Evolutionary conservation across 1,139 yeast species (phyloP), one percentile per base, ranked within the genome.

Genomic region (Suhomyces chickasaworum): DNA sequence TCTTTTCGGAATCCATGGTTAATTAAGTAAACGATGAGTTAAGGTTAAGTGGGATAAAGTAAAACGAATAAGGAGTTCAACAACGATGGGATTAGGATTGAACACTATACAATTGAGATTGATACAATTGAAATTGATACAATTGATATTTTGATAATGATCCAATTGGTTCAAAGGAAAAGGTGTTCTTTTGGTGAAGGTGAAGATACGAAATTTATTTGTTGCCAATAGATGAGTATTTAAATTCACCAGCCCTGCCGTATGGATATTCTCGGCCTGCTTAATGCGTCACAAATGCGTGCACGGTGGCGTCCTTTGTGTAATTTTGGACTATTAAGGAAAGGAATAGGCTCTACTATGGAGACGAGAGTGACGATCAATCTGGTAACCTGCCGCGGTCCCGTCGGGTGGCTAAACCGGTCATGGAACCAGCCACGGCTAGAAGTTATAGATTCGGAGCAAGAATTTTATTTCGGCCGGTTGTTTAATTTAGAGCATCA

Each of bases 1-100:
- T 71, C 58, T 73, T 73, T 53, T 74, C 78, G 47, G 75, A 59
- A 49, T 69, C 61, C 79, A 74, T 74, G 37, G 33, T 58, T 21
- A n/a, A 36, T 23, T 23, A 25, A 25, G 7, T 4, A 12, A 7
- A 10, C n/a, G 29, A 10, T 25, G 12, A 10, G 29, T 25, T 10
- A 13, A 4, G n/a, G 29, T 25, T 13, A 25, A 25, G 12, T 12
- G 29, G 29, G n/a, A 6, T 20, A 20, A 20, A 20, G 22, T 4
- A 7, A 20, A 5, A 7, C 7, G 22, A 20, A 20, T 7, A 7
- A 25, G n/a, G 12, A 10, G n/a, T n/a, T 13, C 29, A 25, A 25
- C 29, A 13, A 25, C 27, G n/a, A 25, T 25, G 13, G 21, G 18
- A 37, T n/a, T 7, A 17, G 23, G 10, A 33, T 10, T 12, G 36